A percentile compares a stretch with the other conserved stretches of the same genome.
These are phyloP conservation scores for Citrullus amarus DNA, from an alignment of 306 rosid genomes.

Conservation along the genomic window DNA sequence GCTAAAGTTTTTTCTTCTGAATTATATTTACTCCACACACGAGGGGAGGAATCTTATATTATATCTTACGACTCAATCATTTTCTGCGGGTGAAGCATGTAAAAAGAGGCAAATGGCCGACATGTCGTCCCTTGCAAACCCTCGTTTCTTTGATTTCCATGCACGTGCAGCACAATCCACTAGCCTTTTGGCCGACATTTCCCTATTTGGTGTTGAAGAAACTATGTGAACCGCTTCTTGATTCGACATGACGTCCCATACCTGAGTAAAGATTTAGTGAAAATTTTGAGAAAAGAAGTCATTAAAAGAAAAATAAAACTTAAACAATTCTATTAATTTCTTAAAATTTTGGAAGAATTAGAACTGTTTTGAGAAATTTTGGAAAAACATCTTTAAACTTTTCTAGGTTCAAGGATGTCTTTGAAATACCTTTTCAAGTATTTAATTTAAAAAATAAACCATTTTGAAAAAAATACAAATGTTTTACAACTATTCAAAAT, in stretches of 20 bases:
- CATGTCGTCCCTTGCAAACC: constrained; percentile 75
- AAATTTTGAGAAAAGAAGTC: too few relatives aligned
- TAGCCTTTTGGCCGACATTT: constrained; percentile 46
- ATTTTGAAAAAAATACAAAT: too few relatives aligned
- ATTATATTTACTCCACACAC: background rate
- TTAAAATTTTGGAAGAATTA: too few relatives aligned
- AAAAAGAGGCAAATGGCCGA: constrained; percentile 91
- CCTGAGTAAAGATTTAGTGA: constrained; percentile 21
- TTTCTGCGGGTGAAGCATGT: constrained; percentile 23
- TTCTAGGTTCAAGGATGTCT: too few relatives aligned
- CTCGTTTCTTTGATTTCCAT: constrained; percentile 77
- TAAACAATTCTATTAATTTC: too few relatives aligned
- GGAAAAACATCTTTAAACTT: too few relatives aligned
- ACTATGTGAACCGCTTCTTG: constrained; percentile 74
- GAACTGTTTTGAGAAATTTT: too few relatives aligned
- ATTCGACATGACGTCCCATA: constrained; percentile 91
- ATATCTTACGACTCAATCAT: background rate
- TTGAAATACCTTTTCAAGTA: too few relatives aligned
- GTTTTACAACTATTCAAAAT: too few relatives aligned
- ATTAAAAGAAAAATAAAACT: too few relatives aligned
- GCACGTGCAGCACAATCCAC: constrained; percentile 59
- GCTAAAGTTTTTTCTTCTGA: too few relatives aligned
- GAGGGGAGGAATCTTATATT: background rate
- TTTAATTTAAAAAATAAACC: too few relatives aligned
- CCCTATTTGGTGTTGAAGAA: constrained; percentile 39